Evolutionary conservation across 352 stramenopile species (phyloP).

Genomic region (Phytophthora ohioensis): DNA sequence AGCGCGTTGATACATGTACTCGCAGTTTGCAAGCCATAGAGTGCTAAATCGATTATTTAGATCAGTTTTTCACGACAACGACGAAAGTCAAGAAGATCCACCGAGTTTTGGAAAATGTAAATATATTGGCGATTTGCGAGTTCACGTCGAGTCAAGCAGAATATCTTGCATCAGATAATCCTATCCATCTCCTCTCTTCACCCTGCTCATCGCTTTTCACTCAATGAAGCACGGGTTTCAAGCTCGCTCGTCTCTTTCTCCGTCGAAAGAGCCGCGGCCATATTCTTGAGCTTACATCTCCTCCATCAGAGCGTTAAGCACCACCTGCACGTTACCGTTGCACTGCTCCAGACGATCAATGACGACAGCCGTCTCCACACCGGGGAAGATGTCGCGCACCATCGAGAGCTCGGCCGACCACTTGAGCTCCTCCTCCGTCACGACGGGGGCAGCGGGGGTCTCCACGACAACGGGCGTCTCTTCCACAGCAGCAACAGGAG

Average conservation of each 20-base stretch:
- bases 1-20: too few species aligned
- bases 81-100: not conserved
- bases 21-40: too few species aligned
- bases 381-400: constrained; percentile 81
- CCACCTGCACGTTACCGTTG: constrained; percentile 85
- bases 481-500: constrained; percentile 40
- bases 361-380: constrained; percentile 49
- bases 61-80: too few species aligned
- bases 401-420: constrained; percentile 76
- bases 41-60: too few species aligned
- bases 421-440: constrained; percentile 81
- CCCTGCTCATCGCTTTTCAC: constrained; percentile 24
- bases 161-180: constrained; percentile 20
- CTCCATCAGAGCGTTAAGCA: constrained; percentile 86
- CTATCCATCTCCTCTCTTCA: not conserved
- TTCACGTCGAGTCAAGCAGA: constrained; percentile 13
- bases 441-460: constrained; percentile 35
- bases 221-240: constrained; percentile 28
- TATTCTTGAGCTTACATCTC: constrained; percentile 59
- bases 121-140: constrained; percentile 30
- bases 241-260: constrained; percentile 22
- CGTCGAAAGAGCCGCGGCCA: constrained; percentile 24
- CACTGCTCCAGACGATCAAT: constrained; percentile 81
- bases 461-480: constrained; percentile 53
- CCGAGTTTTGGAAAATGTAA: constrained; percentile 24